Conservation (phyloP, 2,329 filamentous ascomycete genomes). For the Ustulina deusta region DNA sequence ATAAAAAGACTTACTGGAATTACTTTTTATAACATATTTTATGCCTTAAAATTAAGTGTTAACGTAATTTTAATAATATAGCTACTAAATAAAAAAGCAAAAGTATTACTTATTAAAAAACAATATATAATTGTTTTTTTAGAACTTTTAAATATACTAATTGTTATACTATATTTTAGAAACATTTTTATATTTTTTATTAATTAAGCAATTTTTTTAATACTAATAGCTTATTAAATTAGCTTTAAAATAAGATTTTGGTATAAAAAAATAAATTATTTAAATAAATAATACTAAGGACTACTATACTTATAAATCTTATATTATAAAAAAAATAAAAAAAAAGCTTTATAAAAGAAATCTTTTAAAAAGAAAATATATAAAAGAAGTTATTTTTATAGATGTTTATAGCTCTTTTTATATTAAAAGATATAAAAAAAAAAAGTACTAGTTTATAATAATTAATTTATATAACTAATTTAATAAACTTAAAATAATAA, state of each 20-base stretch:
- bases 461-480: slow-evolving; percentile 10
- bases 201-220: background rate
- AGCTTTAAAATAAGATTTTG: slow-evolving; percentile 6
- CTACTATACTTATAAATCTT: background rate
- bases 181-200: slow-evolving; percentile 9
- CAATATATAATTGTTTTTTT: slow-evolving; percentile 1
- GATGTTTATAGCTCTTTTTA: slow-evolving; percentile 10
- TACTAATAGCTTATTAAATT: background rate
- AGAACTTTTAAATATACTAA: background rate
- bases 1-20: slow-evolving; percentile 1
- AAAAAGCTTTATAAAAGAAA: background rate
- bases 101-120: slow-evolving; percentile 10
- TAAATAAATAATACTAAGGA: background rate
- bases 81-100: slow-evolving; percentile 9
- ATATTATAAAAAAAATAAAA: background rate
- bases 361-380: slow-evolving; percentile 9
- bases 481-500: slow-evolving; percentile 14
- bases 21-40: slow-evolving; percentile 6
- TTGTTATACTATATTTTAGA: background rate
- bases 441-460: slow-evolving; percentile 20
- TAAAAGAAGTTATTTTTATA: slow-evolving; percentile 12
- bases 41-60: slow-evolving; percentile 9
- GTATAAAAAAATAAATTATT: slow-evolving; percentile 11
- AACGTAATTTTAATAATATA: slow-evolving; percentile 13
- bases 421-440: slow-evolving; percentile 15